These are phyloP conservation scores for Mikania micrantha DNA, from an alignment of 129 eudicot genomes.

Conservation along the genomic window DNA sequence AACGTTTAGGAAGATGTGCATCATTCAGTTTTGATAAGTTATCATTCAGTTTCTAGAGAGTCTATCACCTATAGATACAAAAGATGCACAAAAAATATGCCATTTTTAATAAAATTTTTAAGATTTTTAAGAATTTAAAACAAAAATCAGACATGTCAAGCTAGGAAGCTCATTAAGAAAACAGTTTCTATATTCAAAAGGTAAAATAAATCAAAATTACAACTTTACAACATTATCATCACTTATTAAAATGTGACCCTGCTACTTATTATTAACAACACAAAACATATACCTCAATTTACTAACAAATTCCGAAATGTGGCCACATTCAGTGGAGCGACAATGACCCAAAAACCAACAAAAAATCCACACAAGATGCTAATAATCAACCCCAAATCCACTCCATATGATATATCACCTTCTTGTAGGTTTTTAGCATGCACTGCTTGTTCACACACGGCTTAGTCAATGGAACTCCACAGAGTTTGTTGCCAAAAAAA, in stretches of 20 bases:
- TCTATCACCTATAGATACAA: too few relatives aligned
- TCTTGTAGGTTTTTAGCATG: background rate
- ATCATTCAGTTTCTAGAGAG: too few relatives aligned
- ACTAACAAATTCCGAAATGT: background rate
- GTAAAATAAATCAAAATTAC: background rate
- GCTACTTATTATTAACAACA: background rate
- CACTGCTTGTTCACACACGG: background rate
- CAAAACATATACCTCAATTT: background rate
- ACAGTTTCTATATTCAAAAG: background rate
- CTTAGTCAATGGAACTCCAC: background rate
- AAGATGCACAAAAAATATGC: too few relatives aligned
- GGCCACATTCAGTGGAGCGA: constrained; percentile 6
- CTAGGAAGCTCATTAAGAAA: background rate
- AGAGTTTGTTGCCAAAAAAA: background rate
- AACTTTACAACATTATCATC: background rate
- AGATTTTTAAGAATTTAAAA: too few relatives aligned
- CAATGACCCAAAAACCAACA: constrained; percentile 19
- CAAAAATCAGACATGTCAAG: too few relatives aligned
- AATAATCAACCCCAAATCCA: constrained; percentile 1
- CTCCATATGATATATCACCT: background rate
- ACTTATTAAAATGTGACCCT: background rate
- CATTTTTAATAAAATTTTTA: too few relatives aligned
- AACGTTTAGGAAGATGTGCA: too few relatives aligned
- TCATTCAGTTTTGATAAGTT: too few relatives aligned
- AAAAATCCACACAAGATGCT: constrained; percentile 1